A percentile compares a stretch with the other conserved stretches of the same genome.
These are phyloP conservation scores for Beauveria asiatica DNA, from an alignment of 2,329 filamentous ascomycete species.

Conservation along the genomic window DNA sequence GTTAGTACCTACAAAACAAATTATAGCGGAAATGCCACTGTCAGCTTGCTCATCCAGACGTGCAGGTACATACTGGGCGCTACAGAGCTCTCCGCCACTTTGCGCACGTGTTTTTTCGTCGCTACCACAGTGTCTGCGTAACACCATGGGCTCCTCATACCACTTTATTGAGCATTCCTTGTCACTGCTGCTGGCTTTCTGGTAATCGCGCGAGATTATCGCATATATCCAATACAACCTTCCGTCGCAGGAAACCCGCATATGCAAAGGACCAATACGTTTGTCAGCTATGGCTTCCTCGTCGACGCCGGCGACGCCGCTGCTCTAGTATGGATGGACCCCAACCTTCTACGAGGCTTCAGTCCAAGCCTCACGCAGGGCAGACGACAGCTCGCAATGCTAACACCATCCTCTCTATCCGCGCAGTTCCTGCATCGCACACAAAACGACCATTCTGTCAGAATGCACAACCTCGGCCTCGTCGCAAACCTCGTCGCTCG, in stretches of 20 bases:
- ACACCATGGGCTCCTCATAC: not conserved
- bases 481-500: constrained; percentile 75
- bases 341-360: not conserved
- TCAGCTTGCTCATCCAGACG: not conserved
- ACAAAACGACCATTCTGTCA: constrained; percentile 84
- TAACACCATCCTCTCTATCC: not conserved
- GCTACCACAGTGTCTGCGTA: not conserved
- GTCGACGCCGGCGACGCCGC: constrained; percentile 56
- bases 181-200: not conserved
- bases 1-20: not conserved
- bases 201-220: not conserved
- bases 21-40: not conserved
- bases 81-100: not conserved
- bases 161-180: not conserved
- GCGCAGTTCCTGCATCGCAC: constrained; percentile 79
- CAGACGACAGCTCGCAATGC: not conserved
- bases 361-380: not conserved
- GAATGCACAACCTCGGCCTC: constrained; percentile 86
- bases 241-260: not conserved
- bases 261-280: not conserved
- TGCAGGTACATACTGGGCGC: not conserved
- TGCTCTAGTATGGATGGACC: constrained; percentile 57
- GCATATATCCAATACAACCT: not conserved
- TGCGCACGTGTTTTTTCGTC: not conserved
- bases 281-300: constrained; percentile 56